phyloP scores from a whole-genome alignment of 176 grass and related monocot species.

The Tillandsia fasciculata region DNA sequence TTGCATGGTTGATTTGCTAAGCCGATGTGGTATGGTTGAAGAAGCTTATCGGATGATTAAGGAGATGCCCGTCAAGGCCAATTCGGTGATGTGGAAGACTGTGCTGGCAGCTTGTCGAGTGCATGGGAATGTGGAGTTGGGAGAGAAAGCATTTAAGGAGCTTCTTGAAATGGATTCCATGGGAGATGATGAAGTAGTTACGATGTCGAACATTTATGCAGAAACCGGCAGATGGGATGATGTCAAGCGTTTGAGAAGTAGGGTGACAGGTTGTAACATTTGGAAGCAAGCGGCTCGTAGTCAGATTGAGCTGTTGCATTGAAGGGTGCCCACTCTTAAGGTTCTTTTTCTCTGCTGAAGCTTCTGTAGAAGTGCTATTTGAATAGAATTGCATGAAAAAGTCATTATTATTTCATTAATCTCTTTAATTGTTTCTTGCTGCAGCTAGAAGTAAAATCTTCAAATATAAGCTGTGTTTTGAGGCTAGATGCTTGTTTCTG shows the following conservation, averaged over 20 bases:
- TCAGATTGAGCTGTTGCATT: slow-evolving; percentile 27
- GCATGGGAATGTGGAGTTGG: slow-evolving; percentile 27
- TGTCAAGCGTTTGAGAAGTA: slow-evolving; percentile 44
- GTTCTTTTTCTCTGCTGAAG: too few species aligned
- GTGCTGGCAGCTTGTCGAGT: slow-evolving; percentile 55
- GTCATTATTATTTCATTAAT: background rate
- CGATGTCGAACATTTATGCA: slow-evolving; percentile 61
- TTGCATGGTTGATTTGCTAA: slow-evolving; percentile 70
- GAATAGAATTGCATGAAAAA: slow-evolving; percentile 9
- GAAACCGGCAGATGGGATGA: slow-evolving; percentile 55
- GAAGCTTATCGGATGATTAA: slow-evolving; percentile 61
- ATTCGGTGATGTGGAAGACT: slow-evolving; percentile 55
- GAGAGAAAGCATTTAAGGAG: slow-evolving; percentile 29
- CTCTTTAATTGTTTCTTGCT: too few species aligned
- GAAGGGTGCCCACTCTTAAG: background rate
- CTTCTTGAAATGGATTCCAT: slow-evolving; percentile 19
- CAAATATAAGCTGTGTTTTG: too few species aligned
- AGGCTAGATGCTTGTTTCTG: too few species aligned
- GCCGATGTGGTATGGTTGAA: slow-evolving; percentile 36
- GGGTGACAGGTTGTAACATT: slow-evolving; percentile 8
- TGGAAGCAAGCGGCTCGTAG: slow-evolving; percentile 37
- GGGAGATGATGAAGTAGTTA: slow-evolving; percentile 28
- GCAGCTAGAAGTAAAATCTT: too few species aligned
- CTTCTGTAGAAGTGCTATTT: too few species aligned
- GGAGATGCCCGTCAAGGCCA: slow-evolving; percentile 31